Evolutionary conservation across 306 rosid genomes (phyloP).

Genomic region (Abrus precatorius): DNA sequence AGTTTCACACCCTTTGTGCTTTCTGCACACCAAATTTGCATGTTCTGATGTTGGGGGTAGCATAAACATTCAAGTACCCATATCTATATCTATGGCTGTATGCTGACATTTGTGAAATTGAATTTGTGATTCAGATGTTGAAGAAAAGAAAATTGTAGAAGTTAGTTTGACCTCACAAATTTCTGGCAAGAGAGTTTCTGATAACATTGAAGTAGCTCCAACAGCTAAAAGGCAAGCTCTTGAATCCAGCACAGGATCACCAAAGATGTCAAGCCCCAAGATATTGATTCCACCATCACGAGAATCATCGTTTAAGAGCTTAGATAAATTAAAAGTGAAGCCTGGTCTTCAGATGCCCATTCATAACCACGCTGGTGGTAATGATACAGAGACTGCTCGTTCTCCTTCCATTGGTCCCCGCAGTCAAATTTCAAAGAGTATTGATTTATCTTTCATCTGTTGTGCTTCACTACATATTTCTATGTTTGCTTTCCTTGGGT

Average conservation of each 20-base stretch:
- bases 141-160: constrained; percentile 54
- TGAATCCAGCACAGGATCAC: constrained; percentile 69
- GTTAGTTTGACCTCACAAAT: constrained; percentile 55
- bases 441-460: constrained; percentile 34
- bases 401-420: constrained; percentile 59
- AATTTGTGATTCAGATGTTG: constrained; percentile 53
- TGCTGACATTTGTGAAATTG: constrained; percentile 39
- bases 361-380: constrained; percentile 52
- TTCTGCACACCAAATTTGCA: constrained; percentile 44
- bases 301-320: constrained; percentile 72
- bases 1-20: constrained; percentile 13
- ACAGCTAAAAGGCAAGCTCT: constrained; percentile 73
- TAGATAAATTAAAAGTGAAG: constrained; percentile 71
- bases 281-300: constrained; percentile 62
- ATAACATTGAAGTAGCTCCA: constrained; percentile 62
- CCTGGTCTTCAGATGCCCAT: constrained; percentile 55
- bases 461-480: constrained; percentile 17
- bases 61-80: constrained; percentile 8
- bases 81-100: background rate
- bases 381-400: constrained; percentile 55
- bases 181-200: constrained; percentile 74
- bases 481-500: background rate
- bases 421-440: constrained; percentile 63
- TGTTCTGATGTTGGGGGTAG: constrained; percentile 37
- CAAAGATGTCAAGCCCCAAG: constrained; percentile 73